Percentiles rank a stretch among this genome's conserved stretches.
Conservation (phyloP, 2,329 filamentous ascomycete genomes). For the Cryphonectria parasitica region DNA sequence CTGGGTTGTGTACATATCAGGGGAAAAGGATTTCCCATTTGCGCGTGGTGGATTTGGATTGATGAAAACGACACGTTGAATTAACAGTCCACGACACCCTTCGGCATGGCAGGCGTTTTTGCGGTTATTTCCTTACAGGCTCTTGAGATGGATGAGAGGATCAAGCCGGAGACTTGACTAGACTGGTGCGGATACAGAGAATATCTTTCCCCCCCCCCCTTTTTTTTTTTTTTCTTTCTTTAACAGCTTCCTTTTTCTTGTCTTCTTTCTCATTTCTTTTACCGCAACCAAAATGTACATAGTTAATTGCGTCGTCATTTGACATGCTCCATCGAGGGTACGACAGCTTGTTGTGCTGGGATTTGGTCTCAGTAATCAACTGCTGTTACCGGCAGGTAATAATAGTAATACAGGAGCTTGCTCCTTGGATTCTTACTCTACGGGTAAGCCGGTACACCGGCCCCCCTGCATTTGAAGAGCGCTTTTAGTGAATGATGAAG, state of each 20-base stretch:
- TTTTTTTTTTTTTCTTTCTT: not conserved
- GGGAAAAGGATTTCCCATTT: not conserved
- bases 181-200: not conserved
- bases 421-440: not conserved
- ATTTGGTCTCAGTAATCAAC: not conserved
- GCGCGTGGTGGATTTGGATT: constrained; percentile 4
- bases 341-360: not conserved
- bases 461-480: not conserved
- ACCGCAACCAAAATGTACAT: not conserved
- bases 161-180: not conserved
- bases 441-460: not conserved
- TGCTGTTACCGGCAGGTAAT: constrained; percentile 2
- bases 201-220: not conserved
- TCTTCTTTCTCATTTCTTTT: not conserved
- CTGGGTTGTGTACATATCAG: not conserved
- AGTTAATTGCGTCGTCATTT: not conserved
- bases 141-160: no score
- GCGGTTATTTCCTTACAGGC: not conserved
- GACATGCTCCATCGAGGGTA: not conserved
- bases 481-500: not conserved
- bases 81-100: not conserved
- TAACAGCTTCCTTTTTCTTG: not conserved
- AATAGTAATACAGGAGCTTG: constrained; percentile 10
- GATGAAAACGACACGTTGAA: constrained; percentile 11
- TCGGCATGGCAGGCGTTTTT: constrained; percentile 15